A percentile compares a stretch with the other conserved stretches of the same genome.
Evolutionary conservation across 73 alveolate genomes (phyloP).

Genomic region (Effrenium voratum): DNA sequence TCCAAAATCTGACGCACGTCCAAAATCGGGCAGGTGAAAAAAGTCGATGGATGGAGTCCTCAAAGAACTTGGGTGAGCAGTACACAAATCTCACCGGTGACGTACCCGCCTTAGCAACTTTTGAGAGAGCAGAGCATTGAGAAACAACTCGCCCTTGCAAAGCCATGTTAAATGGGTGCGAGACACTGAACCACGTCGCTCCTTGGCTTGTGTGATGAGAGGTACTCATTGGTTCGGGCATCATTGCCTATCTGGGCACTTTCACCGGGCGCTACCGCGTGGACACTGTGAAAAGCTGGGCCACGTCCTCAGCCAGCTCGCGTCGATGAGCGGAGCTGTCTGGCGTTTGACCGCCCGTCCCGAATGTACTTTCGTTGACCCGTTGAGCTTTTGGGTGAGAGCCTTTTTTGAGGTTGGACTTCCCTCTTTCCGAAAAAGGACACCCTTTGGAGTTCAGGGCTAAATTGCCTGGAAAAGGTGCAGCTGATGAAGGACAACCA

Average conservation of each 20-base stretch:
- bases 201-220: slow-evolving; percentile 96
- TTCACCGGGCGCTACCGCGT: slow-evolving; percentile 98
- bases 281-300: slow-evolving; percentile 98
- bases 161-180: not conserved
- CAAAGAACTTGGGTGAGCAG: slow-evolving; percentile 93
- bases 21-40: slow-evolving; percentile 97
- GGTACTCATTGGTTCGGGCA: slow-evolving; percentile 99
- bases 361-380: too few relatives aligned
- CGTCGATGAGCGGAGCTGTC: too few relatives aligned
- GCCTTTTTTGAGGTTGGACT: too few relatives aligned
- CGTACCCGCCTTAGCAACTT: not conserved
- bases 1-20: too few relatives aligned
- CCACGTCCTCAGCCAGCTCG: too few relatives aligned
- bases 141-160: not conserved
- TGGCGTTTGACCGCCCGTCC: too few relatives aligned
- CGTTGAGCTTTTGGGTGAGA: too few relatives aligned
- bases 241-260: slow-evolving; percentile 99
- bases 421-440: too few relatives aligned
- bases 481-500: slow-evolving; percentile 84
- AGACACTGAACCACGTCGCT: not conserved
- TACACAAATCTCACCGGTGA: slow-evolving; percentile 92
- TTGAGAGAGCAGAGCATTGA: too few relatives aligned
- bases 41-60: slow-evolving; percentile 98
- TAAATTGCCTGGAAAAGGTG: too few relatives aligned
- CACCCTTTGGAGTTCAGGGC: too few relatives aligned